These are phyloP conservation scores for Melastoma malabathricum DNA, from an alignment of 345 rosid species.

Conservation along the genomic window DNA sequence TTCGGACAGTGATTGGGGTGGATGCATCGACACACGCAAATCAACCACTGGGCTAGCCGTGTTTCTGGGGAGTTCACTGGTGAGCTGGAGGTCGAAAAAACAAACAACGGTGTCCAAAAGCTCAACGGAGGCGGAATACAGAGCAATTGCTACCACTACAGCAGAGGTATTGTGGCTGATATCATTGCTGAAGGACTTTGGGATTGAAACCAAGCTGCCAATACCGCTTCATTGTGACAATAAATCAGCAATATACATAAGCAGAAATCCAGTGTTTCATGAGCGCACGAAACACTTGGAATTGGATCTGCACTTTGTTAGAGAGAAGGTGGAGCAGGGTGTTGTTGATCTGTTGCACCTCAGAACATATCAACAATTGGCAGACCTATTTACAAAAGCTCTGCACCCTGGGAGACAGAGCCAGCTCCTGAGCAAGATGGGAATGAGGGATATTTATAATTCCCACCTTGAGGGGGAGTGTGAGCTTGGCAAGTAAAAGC, in stretches of 20 bases:
- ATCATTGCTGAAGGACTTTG: background rate
- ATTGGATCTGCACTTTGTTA: constrained; percentile 1
- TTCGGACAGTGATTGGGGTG: background rate
- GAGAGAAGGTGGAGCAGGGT: background rate
- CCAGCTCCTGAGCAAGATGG: too few relatives aligned
- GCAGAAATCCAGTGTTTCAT: background rate
- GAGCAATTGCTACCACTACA: background rate
- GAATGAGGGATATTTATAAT: too few relatives aligned
- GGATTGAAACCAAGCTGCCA: background rate
- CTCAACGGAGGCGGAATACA: background rate
- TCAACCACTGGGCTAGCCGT: background rate
- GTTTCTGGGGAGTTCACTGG: background rate
- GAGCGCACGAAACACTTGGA: constrained; percentile 4
- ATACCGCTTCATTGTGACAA: background rate
- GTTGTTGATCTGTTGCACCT: too few relatives aligned
- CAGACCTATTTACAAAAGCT: too few relatives aligned
- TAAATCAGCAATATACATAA: background rate
- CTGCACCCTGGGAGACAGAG: too few relatives aligned
- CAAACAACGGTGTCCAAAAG: background rate
- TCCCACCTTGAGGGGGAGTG: too few relatives aligned
- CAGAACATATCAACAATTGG: too few relatives aligned
- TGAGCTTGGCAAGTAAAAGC: constrained; percentile 40
- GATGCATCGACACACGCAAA: background rate
- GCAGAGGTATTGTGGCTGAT: background rate
- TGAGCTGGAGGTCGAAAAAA: constrained; percentile 1